Evolutionary conservation across 805 yeast genomes (phyloP).

Genomic region (Sugiyamaella boreocaroliniensis): DNA sequence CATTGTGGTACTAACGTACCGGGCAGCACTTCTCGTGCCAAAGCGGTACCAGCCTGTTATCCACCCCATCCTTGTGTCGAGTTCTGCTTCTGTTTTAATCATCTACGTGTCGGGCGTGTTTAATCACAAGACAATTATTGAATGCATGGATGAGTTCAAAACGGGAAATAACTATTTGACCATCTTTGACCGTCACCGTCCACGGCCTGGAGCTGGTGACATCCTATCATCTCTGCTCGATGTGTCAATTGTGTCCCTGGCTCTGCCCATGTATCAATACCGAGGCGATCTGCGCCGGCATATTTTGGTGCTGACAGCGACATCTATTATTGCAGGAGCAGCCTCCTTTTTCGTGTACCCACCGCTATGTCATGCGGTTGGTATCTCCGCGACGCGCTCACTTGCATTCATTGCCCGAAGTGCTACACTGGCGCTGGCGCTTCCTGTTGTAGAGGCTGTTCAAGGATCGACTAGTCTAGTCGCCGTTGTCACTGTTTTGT

Average conservation of each 20-base stretch:
- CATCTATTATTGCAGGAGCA: slow-evolving; percentile 49
- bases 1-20: slow-evolving; percentile 52
- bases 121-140: slow-evolving; percentile 32
- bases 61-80: slow-evolving; percentile 68
- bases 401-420: slow-evolving; percentile 75
- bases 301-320: slow-evolving; percentile 52
- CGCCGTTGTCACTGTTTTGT: slow-evolving; percentile 71
- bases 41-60: slow-evolving; percentile 44
- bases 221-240: slow-evolving; percentile 65
- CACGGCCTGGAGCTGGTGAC: slow-evolving; percentile 80
- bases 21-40: slow-evolving; percentile 42
- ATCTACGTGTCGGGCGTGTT: slow-evolving; percentile 57
- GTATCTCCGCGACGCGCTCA: slow-evolving; percentile 53
- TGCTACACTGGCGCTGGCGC: slow-evolving; percentile 72
- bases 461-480: slow-evolving; percentile 65
- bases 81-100: slow-evolving; percentile 55
- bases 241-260: slow-evolving; percentile 64
- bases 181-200: slow-evolving; percentile 40
- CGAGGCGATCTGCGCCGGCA: slow-evolving; percentile 55
- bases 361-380: slow-evolving; percentile 55
- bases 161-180: slow-evolving; percentile 63
- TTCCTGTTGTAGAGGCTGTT: slow-evolving; percentile 61
- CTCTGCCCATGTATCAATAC: slow-evolving; percentile 73
- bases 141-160: slow-evolving; percentile 52
- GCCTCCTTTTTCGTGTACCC: slow-evolving; percentile 66